Percentiles rank a stretch among this genome's conserved stretches.
Evolutionary conservation across 2,329 filamentous ascomycete species (phyloP).

Genomic region (Diaporthe sp.): DNA sequence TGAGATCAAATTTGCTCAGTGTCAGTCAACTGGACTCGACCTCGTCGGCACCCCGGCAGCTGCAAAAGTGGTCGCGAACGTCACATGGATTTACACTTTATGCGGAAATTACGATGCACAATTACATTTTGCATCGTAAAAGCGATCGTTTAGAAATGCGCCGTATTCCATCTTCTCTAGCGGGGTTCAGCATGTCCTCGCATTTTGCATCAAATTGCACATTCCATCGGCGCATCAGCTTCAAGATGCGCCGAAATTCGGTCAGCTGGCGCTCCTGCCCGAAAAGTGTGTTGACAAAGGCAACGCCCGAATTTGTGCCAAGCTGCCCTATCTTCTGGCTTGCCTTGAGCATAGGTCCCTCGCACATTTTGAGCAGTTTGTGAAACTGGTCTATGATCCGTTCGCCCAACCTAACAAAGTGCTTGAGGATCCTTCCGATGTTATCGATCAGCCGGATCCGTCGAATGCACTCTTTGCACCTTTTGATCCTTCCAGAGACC

Average conservation of each 20-base stretch:
- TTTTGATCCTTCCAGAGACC: slow-evolving; percentile 91
- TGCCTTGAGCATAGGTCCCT: slow-evolving; percentile 93
- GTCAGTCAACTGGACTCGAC: too few species aligned
- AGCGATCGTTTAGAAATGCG: too few species aligned
- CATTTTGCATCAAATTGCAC: slow-evolving; percentile 96
- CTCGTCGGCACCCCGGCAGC: too few species aligned
- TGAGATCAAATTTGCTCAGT: too few species aligned
- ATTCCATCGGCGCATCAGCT: slow-evolving; percentile 86
- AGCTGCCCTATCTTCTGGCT: slow-evolving; percentile 84
- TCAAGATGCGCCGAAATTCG: slow-evolving; percentile 93
- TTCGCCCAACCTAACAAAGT: slow-evolving; percentile 90
- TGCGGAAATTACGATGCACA: too few species aligned
- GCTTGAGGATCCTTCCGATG: slow-evolving; percentile 83
- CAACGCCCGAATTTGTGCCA: slow-evolving; percentile 90
- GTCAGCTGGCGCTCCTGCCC: slow-evolving; percentile 90
- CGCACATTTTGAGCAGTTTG: slow-evolving; percentile 90
- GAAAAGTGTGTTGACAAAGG: slow-evolving; percentile 97
- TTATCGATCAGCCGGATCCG: slow-evolving; percentile 79
- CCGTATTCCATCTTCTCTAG: too few species aligned
- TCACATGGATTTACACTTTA: too few species aligned
- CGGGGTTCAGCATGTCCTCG: slow-evolving; percentile 91
- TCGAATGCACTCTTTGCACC: slow-evolving; percentile 80
- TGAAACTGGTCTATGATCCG: slow-evolving; percentile 87
- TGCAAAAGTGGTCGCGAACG: too few species aligned
- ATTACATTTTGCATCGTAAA: too few species aligned